Conservation (phyloP, 2,329 filamentous ascomycete species). For the Exophiala alcalophila region DNA sequence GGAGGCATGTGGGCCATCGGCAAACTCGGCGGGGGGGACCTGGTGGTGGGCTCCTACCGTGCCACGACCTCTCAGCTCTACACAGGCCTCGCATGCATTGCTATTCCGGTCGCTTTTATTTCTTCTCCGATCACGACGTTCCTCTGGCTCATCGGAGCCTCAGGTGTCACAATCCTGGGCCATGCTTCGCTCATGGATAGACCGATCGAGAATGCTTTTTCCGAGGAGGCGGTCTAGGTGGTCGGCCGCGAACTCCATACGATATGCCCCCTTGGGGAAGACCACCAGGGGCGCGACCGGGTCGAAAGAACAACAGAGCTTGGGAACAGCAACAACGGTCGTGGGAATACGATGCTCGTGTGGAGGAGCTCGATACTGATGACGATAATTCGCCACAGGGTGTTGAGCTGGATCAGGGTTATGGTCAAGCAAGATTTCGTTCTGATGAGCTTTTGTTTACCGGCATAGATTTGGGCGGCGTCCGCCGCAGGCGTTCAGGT, state of each 20-base stretch:
- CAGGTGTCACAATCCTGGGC: slow-evolving; percentile 87
- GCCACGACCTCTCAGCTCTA: slow-evolving; percentile 92
- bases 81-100: slow-evolving; percentile 77
- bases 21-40: slow-evolving; percentile 81
- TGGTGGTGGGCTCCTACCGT: slow-evolving; percentile 77
- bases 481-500: slow-evolving; percentile 45
- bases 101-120: slow-evolving; percentile 79
- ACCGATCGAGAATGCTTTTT: slow-evolving; percentile 99
- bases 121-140: slow-evolving; percentile 80
- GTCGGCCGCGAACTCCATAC: slow-evolving; percentile 98
- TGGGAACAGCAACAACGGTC: slow-evolving; percentile 48
- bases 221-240: slow-evolving; percentile 99
- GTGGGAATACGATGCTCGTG: slow-evolving; percentile 47
- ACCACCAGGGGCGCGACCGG: slow-evolving; percentile 83
- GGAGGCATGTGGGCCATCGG: slow-evolving; percentile 88
- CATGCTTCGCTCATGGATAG: slow-evolving; percentile 96
- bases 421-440: slow-evolving; percentile 48
- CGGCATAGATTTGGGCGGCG: slow-evolving; percentile 54
- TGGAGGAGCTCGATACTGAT: slow-evolving; percentile 41
- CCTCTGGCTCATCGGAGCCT: slow-evolving; percentile 94
- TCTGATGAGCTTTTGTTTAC: slow-evolving; percentile 63
- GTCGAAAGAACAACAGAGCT: slow-evolving; percentile 59
- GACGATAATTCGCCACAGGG: slow-evolving; percentile 56
- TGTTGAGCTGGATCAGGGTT: slow-evolving; percentile 50
- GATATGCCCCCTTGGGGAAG: slow-evolving; percentile 91